Evolutionary conservation across 768 basidiomycete species (phyloP), one percentile per base, ranked within the genome.

Genomic region (Pisolithus microcarpus): DNA sequence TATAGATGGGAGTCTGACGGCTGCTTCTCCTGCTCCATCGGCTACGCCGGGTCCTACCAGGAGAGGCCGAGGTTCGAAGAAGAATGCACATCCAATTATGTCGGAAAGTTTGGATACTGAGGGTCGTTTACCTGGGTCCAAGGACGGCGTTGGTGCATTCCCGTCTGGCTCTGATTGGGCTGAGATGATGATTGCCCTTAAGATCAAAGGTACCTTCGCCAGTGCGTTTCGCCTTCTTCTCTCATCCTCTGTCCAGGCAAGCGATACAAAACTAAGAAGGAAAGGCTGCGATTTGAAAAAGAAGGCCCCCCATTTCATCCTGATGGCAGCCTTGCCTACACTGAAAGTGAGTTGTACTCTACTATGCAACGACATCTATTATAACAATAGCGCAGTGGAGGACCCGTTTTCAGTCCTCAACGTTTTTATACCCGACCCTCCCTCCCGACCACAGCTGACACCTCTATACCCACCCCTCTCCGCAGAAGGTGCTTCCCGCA

Each of bases 301-400:
- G 80, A 82, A 53, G 87, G 87, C 0, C 85, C 84, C 16, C 88
- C 87, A 0, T 74, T 75, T 21, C 71, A 72, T 6, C 61, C 78
- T n/a, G 87, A 91, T 60, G 87, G 87, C n/a, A 89, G 87, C 64
- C 69, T 90, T 30, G 81, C 87, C 65, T 88, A 87, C 57, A 57
- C 74, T 23, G 79, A 87, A 65, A 79, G 86, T 87, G 60, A 38
- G 81, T 15, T 10, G 5, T 6, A 6, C 43, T 4, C 28, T n/a
- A 26, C 24, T 7, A 19, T 21, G 7, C 28, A 24, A 16, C 43
- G 15, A 16, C n/a, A 11, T 37, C 38, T 36, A 36, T 48, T 30
- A 31, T 53, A 39, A 51, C 53, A 26, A 56, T 38, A 46, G 38
- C 39, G n/a, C 46, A 88, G 85, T 88, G 77, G 87, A 90, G 63